These are phyloP conservation scores for Juglanconis sp. DNA, from an alignment of 2,329 filamentous ascomycete genomes.

Conservation along the genomic window DNA sequence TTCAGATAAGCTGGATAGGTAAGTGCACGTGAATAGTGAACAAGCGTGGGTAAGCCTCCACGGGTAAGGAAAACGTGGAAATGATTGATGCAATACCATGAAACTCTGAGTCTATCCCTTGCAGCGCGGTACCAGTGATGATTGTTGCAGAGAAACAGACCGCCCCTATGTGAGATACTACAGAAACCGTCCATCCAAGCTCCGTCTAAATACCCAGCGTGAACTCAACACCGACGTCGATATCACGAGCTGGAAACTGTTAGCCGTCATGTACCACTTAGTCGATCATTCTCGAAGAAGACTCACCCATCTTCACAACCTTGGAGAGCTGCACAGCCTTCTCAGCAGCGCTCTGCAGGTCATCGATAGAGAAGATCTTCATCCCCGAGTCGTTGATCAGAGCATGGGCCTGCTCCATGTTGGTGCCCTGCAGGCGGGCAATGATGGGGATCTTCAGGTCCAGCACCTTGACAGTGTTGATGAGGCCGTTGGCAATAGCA, in stretches of 20 bases:
- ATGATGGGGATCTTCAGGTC: conserved; percentile 97
- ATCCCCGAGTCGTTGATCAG: conserved; percentile 93
- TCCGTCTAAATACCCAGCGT: conserved; percentile 78
- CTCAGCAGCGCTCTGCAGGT: conserved; percentile 94
- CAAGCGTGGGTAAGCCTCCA: background rate
- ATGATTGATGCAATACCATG: background rate
- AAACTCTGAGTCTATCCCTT: conserved; percentile 5
- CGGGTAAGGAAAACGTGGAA: background rate
- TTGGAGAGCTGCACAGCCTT: conserved; percentile 99
- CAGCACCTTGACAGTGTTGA: conserved; percentile 90
- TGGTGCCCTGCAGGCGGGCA: conserved; percentile 95
- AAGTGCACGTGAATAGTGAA: background rate
- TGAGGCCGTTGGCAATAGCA: conserved; percentile 92
- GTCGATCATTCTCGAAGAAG: background rate
- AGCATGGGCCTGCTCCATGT: conserved; percentile 92
- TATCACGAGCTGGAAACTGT: conserved; percentile 69
- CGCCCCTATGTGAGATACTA: conserved; percentile 4
- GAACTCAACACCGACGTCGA: conserved; percentile 96
- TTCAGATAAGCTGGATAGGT: background rate
- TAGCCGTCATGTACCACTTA: background rate
- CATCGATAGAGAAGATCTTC: conserved; percentile 99
- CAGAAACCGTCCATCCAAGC: background rate
- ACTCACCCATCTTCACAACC: conserved; percentile 95
- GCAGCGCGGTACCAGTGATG: conserved; percentile 3
- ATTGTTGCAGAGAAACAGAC: conserved; percentile 14